Percentiles rank a stretch among this genome's conserved stretches.
Conservation (phyloP, 2,329 filamentous ascomycete genomes). For the Thyridium curvatum region DNA sequence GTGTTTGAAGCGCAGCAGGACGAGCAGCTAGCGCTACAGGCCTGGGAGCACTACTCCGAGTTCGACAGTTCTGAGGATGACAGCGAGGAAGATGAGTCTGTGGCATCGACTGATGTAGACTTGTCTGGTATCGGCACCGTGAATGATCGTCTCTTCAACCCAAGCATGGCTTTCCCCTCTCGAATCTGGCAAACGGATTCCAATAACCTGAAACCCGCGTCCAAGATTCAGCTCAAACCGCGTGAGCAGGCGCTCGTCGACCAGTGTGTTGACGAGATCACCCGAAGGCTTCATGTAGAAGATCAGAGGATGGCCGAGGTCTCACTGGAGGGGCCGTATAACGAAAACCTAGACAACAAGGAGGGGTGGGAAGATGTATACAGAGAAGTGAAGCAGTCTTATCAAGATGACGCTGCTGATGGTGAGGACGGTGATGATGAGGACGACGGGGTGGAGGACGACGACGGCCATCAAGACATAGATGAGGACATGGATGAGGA, state of each 20-base stretch:
- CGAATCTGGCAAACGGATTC: too few species aligned
- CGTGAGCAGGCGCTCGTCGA: too few species aligned
- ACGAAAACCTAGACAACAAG: neutral
- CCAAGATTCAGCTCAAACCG: too few species aligned
- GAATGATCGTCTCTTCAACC: too few species aligned
- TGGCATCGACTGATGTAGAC: neutral
- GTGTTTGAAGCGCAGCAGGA: constrained; percentile 24
- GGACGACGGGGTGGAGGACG: constrained; percentile 7
- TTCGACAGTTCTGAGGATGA: too few species aligned
- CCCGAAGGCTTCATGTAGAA: too few species aligned
- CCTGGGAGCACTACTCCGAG: constrained; percentile 5
- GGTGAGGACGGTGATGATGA: neutral
- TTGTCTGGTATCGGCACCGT: neutral
- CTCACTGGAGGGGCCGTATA: too few species aligned
- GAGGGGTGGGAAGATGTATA: neutral
- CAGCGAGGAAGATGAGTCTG: constrained; percentile 1
- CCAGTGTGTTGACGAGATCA: too few species aligned
- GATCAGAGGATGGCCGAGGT: too few species aligned
- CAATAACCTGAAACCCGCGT: too few species aligned
- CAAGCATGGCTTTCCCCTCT: too few species aligned
- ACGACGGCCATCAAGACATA: constrained; percentile 24
- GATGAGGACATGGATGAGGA: constrained; percentile 4
- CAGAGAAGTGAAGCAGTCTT: neutral
- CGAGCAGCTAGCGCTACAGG: constrained; percentile 13
- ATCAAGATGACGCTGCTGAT: constrained; percentile 1